Base-by-base conservation (phyloP, 75 land plant species). In the Picea glauca region DNA sequence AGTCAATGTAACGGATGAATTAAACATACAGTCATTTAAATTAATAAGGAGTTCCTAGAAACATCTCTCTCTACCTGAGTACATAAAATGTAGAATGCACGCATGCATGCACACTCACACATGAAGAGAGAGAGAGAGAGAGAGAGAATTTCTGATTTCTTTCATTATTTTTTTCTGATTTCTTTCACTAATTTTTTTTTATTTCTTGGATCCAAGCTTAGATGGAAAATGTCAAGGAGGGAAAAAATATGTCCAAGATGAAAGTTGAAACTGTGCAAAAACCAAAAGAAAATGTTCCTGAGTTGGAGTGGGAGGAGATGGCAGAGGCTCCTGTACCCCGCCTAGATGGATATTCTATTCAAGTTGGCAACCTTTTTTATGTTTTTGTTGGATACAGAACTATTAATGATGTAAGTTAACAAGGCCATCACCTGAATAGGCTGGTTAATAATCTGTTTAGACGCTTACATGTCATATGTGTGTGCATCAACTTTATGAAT, bases 341-440 rank as follows among this genome's bases (percentile, higher is more conserved):
- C 65, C 86, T 96, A 18, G 99, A 96, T 87, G 99, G 99, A 68
- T 88, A 92, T 21, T 86, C 98, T 9, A 85, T 94, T 20, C 99
- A 96, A 84, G 86, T 94, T 60, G 87, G 85, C 75, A 83, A 90
- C 79, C 88, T 91, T 23, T 79, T 96, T 35, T 96, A 89, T 81
- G 99, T 96, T 0, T 96, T 96, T 87, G 90, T 93, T 77, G 99
- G 99, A 78, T 96, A 94, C 78, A 90, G 86, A 7, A 84, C 89
- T 58, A 85, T 96, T 79, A 86, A 96, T 73, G 74, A 87, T 89
- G 99, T 96, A 43, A 93, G 90, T 59, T 2, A 46, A 32, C 65
- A 78, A 9, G 58, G 7, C 61, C 78, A 9, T 58, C 18, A 75
- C 40, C 64, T 18, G 46, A 38, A 20, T 18, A 68, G 15, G 18